Evolutionary conservation across 73 alveolate genomes (phyloP), one percentile per base, ranked within the genome.

Genomic region (Stentor roeselii): DNA sequence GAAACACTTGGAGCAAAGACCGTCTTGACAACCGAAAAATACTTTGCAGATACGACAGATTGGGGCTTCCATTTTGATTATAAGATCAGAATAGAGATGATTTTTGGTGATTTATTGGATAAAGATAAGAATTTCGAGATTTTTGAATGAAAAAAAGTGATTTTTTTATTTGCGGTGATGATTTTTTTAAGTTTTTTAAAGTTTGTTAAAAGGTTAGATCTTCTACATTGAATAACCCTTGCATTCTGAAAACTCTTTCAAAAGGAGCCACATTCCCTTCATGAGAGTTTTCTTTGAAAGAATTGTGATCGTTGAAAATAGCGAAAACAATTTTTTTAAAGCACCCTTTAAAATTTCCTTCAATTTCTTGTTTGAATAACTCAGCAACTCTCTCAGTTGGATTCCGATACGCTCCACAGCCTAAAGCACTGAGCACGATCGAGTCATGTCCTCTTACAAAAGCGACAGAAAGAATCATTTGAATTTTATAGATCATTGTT

Each of bases 1-100:
- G 34, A 67, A 67, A 40, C 80, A 67, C 34, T 67, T 67, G 27
- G 80, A 67, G 41, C 80, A 67, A 67, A 67, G 80, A 21, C 80
- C 80, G 37, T 67, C 80, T 34, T 67, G 80, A 40, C 80, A 67
- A 27, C 80, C 80, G 37, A 67, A 67, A 67, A 67, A 67, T 32
- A 21, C 41, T 67, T 67, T 67, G 34, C 80, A 67, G 37, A 27
- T 67, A 27, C 80, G 21, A 40, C 80, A 67, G 27, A 67, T 67
- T 11, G n/a, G 80, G 2, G 80, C n/a, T 21, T 67, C 80, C 80
- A 67, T 67, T 27, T 67, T 67, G 27, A 67, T 21, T n/a, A n/a
- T n/a, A n/a, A n/a, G n/a, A n/a, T n/a, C n/a, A n/a, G n/a, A n/a
- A n/a, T n/a, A n/a, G n/a, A n/a, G n/a, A n/a, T n/a, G n/a, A n/a